These are phyloP conservation scores for Stachybotrys chlorohalonatus DNA, from an alignment of 2,329 filamentous ascomycete genomes.

Conservation along the genomic window DNA sequence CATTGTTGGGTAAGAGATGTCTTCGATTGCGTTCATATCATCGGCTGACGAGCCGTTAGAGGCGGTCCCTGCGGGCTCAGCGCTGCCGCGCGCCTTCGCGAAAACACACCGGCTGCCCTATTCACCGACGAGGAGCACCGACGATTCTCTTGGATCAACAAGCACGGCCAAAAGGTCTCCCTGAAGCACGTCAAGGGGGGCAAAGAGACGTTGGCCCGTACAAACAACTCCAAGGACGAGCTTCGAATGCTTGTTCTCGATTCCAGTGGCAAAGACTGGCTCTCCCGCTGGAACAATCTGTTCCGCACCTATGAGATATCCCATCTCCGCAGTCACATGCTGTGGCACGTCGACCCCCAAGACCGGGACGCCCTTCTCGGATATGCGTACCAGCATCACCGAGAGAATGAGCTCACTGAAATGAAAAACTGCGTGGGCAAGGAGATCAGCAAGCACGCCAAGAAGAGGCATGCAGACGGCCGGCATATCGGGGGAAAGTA, in stretches of 20 bases:
- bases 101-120: constrained; percentile 65
- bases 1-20: constrained; percentile 41
- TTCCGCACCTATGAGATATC: constrained; percentile 62
- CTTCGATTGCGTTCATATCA: background rate
- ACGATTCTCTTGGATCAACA: constrained; percentile 69
- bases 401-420: constrained; percentile 58
- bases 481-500: constrained; percentile 32
- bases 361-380: constrained; percentile 67
- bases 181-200: constrained; percentile 37
- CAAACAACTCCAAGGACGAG: constrained; percentile 9
- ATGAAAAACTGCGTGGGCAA: constrained; percentile 69
- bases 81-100: constrained; percentile 61
- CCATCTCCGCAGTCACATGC: constrained; percentile 70
- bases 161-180: constrained; percentile 50
- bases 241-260: constrained; percentile 57
- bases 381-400: constrained; percentile 52
- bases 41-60: constrained; percentile 17
- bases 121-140: constrained; percentile 80
- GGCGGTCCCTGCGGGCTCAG: constrained; percentile 69
- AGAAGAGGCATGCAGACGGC: constrained; percentile 46
- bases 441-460: constrained; percentile 70
- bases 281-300: constrained; percentile 60
- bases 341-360: constrained; percentile 70
- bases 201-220: constrained; percentile 12
- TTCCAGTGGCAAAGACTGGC: constrained; percentile 53